Evolutionary conservation across 805 yeast species (phyloP), one percentile per base, ranked within the genome.

Genomic region (Kodamaea neixiangensis): DNA sequence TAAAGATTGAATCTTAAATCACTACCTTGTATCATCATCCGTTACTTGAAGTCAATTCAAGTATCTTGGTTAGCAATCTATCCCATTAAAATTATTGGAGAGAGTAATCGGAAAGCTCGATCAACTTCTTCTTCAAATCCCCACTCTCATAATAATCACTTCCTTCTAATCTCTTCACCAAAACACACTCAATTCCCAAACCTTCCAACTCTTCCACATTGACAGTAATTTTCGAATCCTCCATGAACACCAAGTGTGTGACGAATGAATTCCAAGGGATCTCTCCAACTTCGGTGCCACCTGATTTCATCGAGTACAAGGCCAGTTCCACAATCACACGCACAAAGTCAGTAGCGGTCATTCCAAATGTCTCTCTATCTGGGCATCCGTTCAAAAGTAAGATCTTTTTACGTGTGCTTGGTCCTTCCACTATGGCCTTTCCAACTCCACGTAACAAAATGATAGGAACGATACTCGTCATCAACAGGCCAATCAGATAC

Each of bases 391-490:
- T 92, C 22, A 91, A 66, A 9, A 92, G 65, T 13, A 91, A 63
- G 5, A 91, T 74, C 59, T 85, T 83, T 48, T 73, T 75, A 52
- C 71, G 72, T 9, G 56, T 57, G 13, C 9, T 20, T 9, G 41
- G 40, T 10, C 34, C 43, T 10, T 43, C 55, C 11, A 67, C 68
- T 20, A 88, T 79, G 0, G 90, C 84, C 33, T 77, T 77, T 0
- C 92, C 92, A 6, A 88, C 76, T 1, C 96, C 96, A 47, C 81
- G 81, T 2, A 89, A 70, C 7, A 89, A 78, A 5, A 90, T 68
- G 0, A 90, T 83, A 0, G 98, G 97, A 2, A 90, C 69, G 5
- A 87, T 82, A 46, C 96, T 88, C 0, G 98, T 92, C 86, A 88
- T 87, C 34, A 92, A 71, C 1, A 96, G 87, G 1, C 98, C 97